Evolutionary conservation across 495 filamentous ascomycete genomes (phyloP), one percentile per base, ranked within the genome.

Genomic region (Podospora tetraspora): DNA sequence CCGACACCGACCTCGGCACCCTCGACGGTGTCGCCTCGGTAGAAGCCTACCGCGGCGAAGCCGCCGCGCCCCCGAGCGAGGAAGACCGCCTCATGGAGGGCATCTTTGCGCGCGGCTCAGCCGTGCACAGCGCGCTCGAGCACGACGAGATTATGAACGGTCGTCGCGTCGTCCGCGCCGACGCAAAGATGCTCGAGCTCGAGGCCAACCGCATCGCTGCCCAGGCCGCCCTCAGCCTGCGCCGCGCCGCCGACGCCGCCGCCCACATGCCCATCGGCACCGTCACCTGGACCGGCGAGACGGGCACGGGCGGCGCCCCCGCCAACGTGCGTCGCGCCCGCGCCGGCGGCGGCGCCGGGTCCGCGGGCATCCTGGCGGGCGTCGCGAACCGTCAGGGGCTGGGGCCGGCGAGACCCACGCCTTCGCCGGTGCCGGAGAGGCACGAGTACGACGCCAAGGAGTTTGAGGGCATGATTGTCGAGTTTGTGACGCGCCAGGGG

Each of bases 211-310:
- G 85, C 13, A 86, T 94, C 13, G 94, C 93, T n/a, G 86, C 88
- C 2, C 82, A 90, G 75, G 94, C 93, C 0, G 90, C 91, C 0
- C 82, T 83, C 52, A 86, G 89, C 69, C 87, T 99, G 3, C 87
- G 88, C 30, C 86, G 86, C 59, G 90, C 92, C 25, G 87, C 86
- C 43, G 87, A 93, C 77, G 83, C 85, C 11, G 92, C 93, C 2
- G 84, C 86, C 23, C 84, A 80, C 3, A 82, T 92, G 1, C 90
- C 90, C 0, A 88, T 94, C 61, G 95, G 94, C 52, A 91, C 90
- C 0, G 91, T 94, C 16, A 98, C 95, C 2, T 99, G 95, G 95
- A 99, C 95, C 0, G 95, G 95, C 11, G 83, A 87, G 66, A 85
- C 89, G 58, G 95, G 95, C 9, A 81, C 88, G 34, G 90, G 87